Base-by-base conservation (phyloP, 805 yeast species). In the Komagataella kurtzmanii region DNA sequence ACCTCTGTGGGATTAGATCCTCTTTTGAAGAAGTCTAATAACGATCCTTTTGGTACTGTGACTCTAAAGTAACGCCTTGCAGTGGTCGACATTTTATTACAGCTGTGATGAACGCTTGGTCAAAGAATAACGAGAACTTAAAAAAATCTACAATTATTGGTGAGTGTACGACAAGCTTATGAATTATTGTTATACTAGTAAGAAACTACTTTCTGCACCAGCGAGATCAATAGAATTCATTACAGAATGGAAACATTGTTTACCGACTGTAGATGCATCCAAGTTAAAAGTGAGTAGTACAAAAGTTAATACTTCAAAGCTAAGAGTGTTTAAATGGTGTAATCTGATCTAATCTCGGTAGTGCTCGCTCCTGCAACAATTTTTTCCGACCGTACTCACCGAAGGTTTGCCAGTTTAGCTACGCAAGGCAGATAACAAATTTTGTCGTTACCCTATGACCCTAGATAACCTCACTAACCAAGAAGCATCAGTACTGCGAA, bases 401-500 rank as follows among this genome's bases (percentile, higher is more conserved):
- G 14, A 19, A 49, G n/a, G 23, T 17, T 2, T 50, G 30, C 24
- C 46, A 17, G 12, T 30, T 45, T 50, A 12, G 8, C 36, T n/a
- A 14, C 24, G 10, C 3, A 43, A 8, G 40, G 14, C n/a, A 30
- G 14, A 30, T 30, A 30, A 14, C 40, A 10, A 10, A 30, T 4
- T 14, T 12, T 14, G 10, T 10, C 12, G 40, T 30, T 5, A 30
- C 12, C 12, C 6, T 10, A 30, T 30, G 40, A 30, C 40, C 12
- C 14, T 55, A 5, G 56, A 52, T 45, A 52, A 53, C 24, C 52
- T 56, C 43, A 51, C 53, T 10, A 65, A 63, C 47, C 49, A 50
- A 12, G 56, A 60, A 47, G 19, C 24, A 2, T 18, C 44, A 5
- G 55, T 50, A 6, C 53, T 64, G 6, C 56, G 71, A 8, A 52